Base-by-base conservation (phyloP, 1,284 basidiomycete genomes). In the Melanopsichium pennsylvanicum region DNA sequence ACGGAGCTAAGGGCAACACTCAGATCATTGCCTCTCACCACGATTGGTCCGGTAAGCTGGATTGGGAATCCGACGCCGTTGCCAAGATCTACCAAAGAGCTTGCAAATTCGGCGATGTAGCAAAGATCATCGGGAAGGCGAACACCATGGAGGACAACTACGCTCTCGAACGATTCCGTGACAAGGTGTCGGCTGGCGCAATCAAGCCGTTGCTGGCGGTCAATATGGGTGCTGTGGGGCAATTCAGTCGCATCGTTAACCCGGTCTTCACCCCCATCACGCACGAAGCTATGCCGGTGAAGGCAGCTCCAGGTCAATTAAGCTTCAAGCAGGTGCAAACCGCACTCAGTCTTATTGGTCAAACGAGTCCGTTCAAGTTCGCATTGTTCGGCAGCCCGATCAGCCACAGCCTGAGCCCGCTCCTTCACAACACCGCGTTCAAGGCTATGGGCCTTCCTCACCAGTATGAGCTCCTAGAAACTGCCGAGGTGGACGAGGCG, bases 1-100 rank as follows among this genome's bases (percentile, higher is more conserved):
- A 85, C 23, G 79, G 84, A 2, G 83, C 83, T 47, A 93, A 93
- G 81, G 89, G 91, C 0, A 79, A 84, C 35, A 89, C 90, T 0
- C 85, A 89, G 73, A 87, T 97, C 75, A 89, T 99, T 57, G 91
- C 92, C 0, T 96, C 93, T 10, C 95, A 89, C 88, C 94, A 97
- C 80, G 93, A 99, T 78, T 93, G 90, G 88, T 88, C 87, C 33
- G 94, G 95, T 3, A 84, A 85, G 18, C 86, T 96, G 84, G 87
- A 87, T 64, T 99, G 95, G 95, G 85, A 88, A 66, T 85, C 88
- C 11, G 81, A 86, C 4, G 81, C 85, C 22, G 88, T 90, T 36
- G 86, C 87, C 71, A 34, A 48, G 40, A 63, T 72, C 57, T 79
- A 73, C 61, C 59, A 54, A 16, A 48, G 49, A 3, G 75, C 66